Evolutionary conservation across 805 yeast genomes (phyloP).

Genomic region (Nakazawaea peltata): DNA sequence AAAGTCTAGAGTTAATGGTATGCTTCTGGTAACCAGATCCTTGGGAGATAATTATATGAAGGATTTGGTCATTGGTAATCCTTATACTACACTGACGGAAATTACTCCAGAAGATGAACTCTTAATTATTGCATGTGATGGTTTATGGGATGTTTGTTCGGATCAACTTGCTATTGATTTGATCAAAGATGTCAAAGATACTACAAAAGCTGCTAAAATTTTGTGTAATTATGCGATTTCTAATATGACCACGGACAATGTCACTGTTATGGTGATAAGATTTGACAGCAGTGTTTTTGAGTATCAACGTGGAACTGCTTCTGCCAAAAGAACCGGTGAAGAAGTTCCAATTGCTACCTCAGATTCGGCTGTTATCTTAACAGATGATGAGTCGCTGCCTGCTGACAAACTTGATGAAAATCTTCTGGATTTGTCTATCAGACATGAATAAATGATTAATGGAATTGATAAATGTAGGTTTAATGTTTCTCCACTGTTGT

Average conservation of each 20-base stretch:
- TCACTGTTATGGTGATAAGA: conserved; percentile 84
- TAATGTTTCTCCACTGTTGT: no score
- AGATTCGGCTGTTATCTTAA: no score
- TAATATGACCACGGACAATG: conserved; percentile 79
- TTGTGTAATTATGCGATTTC: conserved; percentile 70
- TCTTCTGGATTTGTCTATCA: no score
- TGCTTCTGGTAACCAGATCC: conserved; percentile 89
- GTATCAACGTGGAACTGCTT: conserved; percentile 8
- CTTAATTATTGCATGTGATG: conserved; percentile 90
- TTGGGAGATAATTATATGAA: conserved; percentile 93
- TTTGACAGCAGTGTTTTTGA: conserved; percentile 38
- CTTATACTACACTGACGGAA: conserved; percentile 86
- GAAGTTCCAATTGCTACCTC: background rate
- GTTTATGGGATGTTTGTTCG: conserved; percentile 89
- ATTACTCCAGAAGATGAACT: conserved; percentile 62
- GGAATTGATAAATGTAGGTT: no score
- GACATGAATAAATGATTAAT: no score
- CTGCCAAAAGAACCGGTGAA: background rate
- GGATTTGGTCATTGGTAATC: conserved; percentile 79
- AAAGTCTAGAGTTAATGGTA: conserved; percentile 91
- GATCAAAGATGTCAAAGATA: conserved; percentile 46
- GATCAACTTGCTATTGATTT: conserved; percentile 80
- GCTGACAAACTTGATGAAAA: background rate
- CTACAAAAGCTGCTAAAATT: conserved; percentile 57
- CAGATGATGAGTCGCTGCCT: background rate